Evolutionary conservation across 345 rosid species (phyloP).

Genomic region (Arabidopsis arenosa): DNA sequence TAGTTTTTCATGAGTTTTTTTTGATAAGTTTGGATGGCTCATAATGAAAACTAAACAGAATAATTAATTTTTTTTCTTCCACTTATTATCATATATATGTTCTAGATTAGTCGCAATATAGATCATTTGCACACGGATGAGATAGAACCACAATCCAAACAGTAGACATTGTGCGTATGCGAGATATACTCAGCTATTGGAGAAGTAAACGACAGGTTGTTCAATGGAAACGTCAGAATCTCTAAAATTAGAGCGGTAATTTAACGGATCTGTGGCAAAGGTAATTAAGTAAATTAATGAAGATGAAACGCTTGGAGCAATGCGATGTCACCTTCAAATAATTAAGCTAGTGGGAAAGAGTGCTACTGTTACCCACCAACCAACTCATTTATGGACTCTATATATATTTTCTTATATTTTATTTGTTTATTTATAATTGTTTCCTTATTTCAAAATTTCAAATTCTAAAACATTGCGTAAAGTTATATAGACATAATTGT

Average conservation of each 20-base stretch:
- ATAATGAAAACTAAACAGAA: too few species aligned
- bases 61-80: too few species aligned
- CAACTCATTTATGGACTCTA: constrained; percentile 38
- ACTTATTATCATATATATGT: too few species aligned
- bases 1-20: neutral
- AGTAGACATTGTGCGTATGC: too few species aligned
- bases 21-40: too few species aligned
- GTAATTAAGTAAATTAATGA: neutral
- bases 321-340: constrained; percentile 41
- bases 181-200: too few species aligned
- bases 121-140: too few species aligned
- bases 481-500: neutral
- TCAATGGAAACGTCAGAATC: constrained; percentile 14
- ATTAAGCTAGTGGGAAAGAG: constrained; percentile 41
- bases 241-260: neutral
- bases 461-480: neutral
- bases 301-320: constrained; percentile 22
- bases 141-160: too few species aligned
- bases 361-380: constrained; percentile 48
- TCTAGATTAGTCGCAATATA: too few species aligned
- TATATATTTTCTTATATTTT: neutral
- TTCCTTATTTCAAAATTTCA: constrained; percentile 5
- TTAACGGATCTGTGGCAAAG: neutral
- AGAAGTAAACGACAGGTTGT: constrained; percentile 12
- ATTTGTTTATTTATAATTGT: neutral